phyloP scores from a whole-genome alignment of 1,284 basidiomycete genomes.

The Pseudozyma sp. region DNA sequence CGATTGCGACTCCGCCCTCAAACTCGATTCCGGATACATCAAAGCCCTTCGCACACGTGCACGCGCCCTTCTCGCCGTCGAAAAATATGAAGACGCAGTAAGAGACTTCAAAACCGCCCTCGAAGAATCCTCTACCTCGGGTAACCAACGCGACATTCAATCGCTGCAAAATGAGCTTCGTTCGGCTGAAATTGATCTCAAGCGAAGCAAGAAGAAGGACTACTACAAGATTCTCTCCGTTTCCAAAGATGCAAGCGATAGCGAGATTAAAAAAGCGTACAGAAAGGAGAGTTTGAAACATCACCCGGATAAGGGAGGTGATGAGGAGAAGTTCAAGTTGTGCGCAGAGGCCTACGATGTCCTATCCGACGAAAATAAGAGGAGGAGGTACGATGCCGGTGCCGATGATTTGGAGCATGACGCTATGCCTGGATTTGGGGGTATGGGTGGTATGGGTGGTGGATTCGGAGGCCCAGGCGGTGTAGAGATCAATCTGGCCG shows the following conservation, averaged over 20 bases:
- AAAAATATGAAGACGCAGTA: conserved; percentile 80
- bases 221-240: conserved; percentile 87
- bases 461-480: conserved; percentile 56
- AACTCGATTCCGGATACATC: conserved; percentile 77
- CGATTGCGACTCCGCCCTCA: conserved; percentile 79
- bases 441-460: conserved; percentile 40
- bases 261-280: conserved; percentile 79
- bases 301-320: conserved; percentile 68
- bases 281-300: conserved; percentile 65
- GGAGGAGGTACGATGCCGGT: conserved; percentile 65
- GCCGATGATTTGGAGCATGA: conserved; percentile 65
- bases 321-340: conserved; percentile 68
- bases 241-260: conserved; percentile 79
- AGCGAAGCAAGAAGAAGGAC: conserved; percentile 68
- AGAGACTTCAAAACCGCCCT: conserved; percentile 82
- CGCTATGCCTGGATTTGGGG: conserved; percentile 26
- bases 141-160: conserved; percentile 73
- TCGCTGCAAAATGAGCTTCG: conserved; percentile 75
- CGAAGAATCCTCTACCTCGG: conserved; percentile 72
- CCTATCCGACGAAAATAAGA: conserved; percentile 62
- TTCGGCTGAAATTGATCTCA: conserved; percentile 61
- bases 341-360: conserved; percentile 65
- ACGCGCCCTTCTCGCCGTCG: conserved; percentile 79
- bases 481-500: conserved; percentile 63
- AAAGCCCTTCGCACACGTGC: conserved; percentile 88